phyloP scores from a whole-genome alignment of 805 yeast species.

The Ogataea trehaloabstinens region DNA sequence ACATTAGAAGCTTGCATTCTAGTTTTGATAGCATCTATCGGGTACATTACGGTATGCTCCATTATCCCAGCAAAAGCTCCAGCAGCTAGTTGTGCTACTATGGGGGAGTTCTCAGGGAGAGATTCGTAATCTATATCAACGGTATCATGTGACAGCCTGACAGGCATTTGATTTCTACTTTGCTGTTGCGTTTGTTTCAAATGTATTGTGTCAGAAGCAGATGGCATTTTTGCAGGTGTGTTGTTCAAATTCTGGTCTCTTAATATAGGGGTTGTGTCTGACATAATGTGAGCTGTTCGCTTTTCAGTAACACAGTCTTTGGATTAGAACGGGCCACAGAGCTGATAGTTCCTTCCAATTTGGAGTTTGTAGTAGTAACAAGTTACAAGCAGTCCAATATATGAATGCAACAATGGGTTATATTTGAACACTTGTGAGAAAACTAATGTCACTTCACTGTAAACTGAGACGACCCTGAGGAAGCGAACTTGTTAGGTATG shows the following conservation, averaged over 20 bases:
- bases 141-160: conserved; percentile 20
- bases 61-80: conserved; percentile 99
- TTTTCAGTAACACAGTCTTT: no score
- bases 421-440: no score
- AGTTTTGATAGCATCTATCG: conserved; percentile 94
- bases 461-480: no score
- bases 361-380: no score
- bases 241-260: conserved; percentile 6
- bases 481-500: no score
- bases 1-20: conserved; percentile 71
- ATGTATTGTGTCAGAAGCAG: conserved; percentile 1
- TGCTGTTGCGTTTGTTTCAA: conserved; percentile 4
- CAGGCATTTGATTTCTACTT: conserved; percentile 4
- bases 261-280: conserved; percentile 11
- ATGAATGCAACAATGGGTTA: no score
- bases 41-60: conserved; percentile 98
- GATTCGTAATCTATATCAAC: conserved; percentile 84
- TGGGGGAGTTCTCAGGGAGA: conserved; percentile 80
- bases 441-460: no score
- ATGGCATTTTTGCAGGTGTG: neutral
- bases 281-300: no score
- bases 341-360: no score
- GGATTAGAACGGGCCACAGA: no score
- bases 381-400: no score
- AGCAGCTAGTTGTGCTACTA: conserved; percentile 78